A percentile compares a stretch with the other conserved stretches of the same genome.
These are phyloP conservation scores for Nicotiana knightiana DNA, from an alignment of 257 asterid genomes.

Conservation along the genomic window DNA sequence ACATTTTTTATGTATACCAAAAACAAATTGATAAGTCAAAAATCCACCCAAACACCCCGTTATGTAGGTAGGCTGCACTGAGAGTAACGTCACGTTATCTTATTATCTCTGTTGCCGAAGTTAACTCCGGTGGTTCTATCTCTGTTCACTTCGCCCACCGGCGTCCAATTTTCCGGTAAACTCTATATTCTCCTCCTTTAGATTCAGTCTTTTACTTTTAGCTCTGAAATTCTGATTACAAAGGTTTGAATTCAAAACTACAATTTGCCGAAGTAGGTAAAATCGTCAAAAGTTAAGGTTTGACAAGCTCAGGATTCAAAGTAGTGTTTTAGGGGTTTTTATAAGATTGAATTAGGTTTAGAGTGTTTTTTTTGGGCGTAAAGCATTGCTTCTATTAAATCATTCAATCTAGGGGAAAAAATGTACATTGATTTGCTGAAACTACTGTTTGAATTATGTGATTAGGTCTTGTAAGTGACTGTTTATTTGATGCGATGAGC, in stretches of 20 bases:
- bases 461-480: slow-evolving; percentile 26
- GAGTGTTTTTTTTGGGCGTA: not conserved
- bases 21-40: no score
- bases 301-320: not conserved
- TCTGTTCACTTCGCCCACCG: not conserved
- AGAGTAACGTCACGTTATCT: not conserved
- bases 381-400: not conserved
- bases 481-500: slow-evolving; percentile 32
- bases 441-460: slow-evolving; percentile 12
- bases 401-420: not conserved
- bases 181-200: not conserved
- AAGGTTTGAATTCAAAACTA: not conserved
- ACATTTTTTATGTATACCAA: no score
- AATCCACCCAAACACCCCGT: no score
- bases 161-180: not conserved
- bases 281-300: not conserved
- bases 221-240: not conserved
- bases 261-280: not conserved
- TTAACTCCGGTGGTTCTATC: not conserved
- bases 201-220: no score
- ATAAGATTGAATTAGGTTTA: not conserved
- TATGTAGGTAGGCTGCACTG: not conserved
- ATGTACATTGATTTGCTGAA: not conserved
- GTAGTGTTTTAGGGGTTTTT: not conserved
- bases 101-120: not conserved